Conservation (phyloP, 2,329 filamentous ascomycete species). For the Hirsutella rhossiliensis region DNA sequence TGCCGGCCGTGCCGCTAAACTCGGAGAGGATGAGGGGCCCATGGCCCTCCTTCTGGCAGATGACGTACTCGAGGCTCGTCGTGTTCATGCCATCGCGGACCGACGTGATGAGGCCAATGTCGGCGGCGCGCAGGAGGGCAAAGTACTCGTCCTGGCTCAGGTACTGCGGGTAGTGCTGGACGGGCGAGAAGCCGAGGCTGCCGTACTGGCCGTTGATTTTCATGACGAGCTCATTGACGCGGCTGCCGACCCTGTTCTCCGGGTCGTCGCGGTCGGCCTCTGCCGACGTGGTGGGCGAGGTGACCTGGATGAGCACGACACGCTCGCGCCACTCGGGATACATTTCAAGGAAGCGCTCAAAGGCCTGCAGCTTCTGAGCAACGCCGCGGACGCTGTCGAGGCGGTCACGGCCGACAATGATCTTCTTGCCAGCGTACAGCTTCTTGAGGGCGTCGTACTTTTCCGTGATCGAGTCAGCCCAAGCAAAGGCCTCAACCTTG, state of each 20-base stretch:
- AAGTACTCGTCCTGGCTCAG: conserved; percentile 86
- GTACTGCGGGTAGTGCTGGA: conserved; percentile 92
- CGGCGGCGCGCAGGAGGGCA: conserved; percentile 77
- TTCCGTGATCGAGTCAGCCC: conserved; percentile 55
- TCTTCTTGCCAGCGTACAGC: conserved; percentile 79
- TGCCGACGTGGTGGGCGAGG: conserved; percentile 54
- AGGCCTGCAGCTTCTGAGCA: conserved; percentile 90
- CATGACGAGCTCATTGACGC: conserved; percentile 82
- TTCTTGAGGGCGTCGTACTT: conserved; percentile 62
- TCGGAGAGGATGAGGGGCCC: conserved; percentile 90
- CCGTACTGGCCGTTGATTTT: conserved; percentile 88
- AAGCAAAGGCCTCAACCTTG: conserved; percentile 64
- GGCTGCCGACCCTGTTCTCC: conserved; percentile 71
- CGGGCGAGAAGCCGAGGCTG: conserved; percentile 76
- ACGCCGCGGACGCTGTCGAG: conserved; percentile 87
- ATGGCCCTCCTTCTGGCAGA: conserved; percentile 78
- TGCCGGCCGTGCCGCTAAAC: conserved; percentile 88
- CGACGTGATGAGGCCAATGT: conserved; percentile 89
- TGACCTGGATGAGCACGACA: conserved; percentile 91
- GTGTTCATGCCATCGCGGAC: conserved; percentile 98
- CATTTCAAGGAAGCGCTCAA: conserved; percentile 79
- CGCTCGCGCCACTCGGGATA: conserved; percentile 88
- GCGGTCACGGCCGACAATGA: conserved; percentile 91
- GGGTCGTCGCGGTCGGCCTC: conserved; percentile 67
- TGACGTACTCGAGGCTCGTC: conserved; percentile 85